These are phyloP conservation scores for Phytophthora pinifolia DNA, from an alignment of 352 stramenopile genomes.

Conservation along the genomic window DNA sequence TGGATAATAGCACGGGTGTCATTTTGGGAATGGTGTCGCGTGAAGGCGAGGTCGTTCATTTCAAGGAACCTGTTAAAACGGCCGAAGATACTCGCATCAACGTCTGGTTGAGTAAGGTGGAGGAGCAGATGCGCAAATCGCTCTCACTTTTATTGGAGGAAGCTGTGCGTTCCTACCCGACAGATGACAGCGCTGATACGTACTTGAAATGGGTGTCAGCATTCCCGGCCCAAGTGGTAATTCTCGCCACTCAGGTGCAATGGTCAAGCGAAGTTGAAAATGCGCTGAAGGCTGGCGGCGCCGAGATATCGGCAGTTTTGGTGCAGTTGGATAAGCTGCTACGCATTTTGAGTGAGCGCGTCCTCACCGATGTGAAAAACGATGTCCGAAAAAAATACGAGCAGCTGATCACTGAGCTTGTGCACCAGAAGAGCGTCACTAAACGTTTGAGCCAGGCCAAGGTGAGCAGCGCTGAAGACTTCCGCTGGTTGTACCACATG, in stretches of 20 bases:
- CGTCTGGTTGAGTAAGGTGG: constrained; percentile 96
- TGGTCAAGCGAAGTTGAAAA: constrained; percentile 96
- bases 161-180: constrained; percentile 83
- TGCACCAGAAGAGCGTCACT: constrained; percentile 99
- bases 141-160: constrained; percentile 95
- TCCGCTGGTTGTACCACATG: constrained; percentile 99
- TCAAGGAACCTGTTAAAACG: constrained; percentile 93
- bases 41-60: constrained; percentile 97
- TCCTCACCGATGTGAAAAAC: constrained; percentile 93
- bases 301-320: constrained; percentile 47
- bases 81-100: constrained; percentile 91
- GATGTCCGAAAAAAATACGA: constrained; percentile 99
- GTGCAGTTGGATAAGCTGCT: constrained; percentile 86
- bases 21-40: constrained; percentile 96
- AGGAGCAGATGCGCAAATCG: constrained; percentile 97
- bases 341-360: constrained; percentile 95
- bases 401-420: constrained; percentile 99
- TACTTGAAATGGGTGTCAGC: constrained; percentile 98
- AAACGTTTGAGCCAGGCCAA: constrained; percentile 88
- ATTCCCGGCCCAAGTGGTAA: constrained; percentile 99
- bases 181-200: constrained; percentile 71
- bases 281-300: constrained; percentile 72
- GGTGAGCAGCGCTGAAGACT: constrained; percentile 91
- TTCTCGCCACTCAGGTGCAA: constrained; percentile 97
- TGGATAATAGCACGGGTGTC: constrained; percentile 67